These are phyloP conservation scores for Pestalotiopsis sp. DNA, from an alignment of 2,329 filamentous ascomycete species.

Conservation along the genomic window DNA sequence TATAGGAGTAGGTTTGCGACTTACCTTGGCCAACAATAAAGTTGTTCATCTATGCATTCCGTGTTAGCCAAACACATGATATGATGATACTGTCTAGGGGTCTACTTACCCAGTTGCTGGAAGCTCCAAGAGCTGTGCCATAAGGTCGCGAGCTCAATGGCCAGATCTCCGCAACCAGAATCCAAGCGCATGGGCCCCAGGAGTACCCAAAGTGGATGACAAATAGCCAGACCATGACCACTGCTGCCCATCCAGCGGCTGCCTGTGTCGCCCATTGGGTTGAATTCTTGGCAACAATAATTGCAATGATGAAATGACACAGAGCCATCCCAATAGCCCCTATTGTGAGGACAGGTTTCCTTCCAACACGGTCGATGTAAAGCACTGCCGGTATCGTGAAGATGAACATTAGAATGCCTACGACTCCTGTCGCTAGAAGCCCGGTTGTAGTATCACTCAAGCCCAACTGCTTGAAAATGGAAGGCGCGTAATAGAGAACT, in stretches of 20 bases:
- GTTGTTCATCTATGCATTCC: conserved; percentile 45
- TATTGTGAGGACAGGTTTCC: conserved; percentile 63
- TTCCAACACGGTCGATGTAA: conserved; percentile 66
- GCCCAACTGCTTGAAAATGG: conserved; percentile 70
- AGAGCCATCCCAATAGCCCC: conserved; percentile 72
- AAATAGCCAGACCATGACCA: conserved; percentile 73
- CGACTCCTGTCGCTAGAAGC: conserved; percentile 71
- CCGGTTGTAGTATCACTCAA: conserved; percentile 53
- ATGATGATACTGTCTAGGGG: not conserved
- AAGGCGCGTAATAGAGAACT: conserved; percentile 53
- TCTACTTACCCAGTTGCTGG: conserved; percentile 59
- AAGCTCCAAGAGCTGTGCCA: conserved; percentile 70
- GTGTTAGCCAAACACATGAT: not conserved
- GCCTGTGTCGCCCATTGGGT: conserved; percentile 57
- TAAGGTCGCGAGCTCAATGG: conserved; percentile 71
- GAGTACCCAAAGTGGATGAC: conserved; percentile 75
- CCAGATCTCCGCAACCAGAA: conserved; percentile 75
- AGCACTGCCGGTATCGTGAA: conserved; percentile 68
- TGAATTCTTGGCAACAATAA: conserved; percentile 68
- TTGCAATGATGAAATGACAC: conserved; percentile 73
- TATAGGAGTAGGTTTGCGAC: no score
- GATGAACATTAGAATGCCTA: conserved; percentile 71
- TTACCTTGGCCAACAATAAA: conserved; percentile 63
- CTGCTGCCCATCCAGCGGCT: conserved; percentile 71
- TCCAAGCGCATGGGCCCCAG: conserved; percentile 77